Base-by-base conservation (phyloP, 176 grass and related monocot genomes). In the Rhynchospora pubera region DNA sequence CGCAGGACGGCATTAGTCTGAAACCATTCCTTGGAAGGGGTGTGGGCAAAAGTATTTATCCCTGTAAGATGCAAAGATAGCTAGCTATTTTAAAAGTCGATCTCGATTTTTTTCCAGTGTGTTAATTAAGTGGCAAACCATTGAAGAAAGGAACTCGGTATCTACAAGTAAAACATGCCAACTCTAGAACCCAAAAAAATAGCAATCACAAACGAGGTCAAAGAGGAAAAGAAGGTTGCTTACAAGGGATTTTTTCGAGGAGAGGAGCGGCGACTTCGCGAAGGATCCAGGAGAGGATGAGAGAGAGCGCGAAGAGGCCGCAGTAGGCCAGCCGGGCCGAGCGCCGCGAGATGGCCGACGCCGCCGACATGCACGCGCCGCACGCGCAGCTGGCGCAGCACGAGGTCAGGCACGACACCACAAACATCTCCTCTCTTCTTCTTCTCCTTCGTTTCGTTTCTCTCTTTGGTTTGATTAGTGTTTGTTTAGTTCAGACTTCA, bases 1-100 rank as follows among this genome's bases (percentile, higher is more conserved):
- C 94, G 88, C 83, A 97, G 88, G 65, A 97, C 92, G 32, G 90
- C 94, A 85, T 86, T 91, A 70, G 89, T 97, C 79, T 97, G 92
- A 84, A 97, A 97, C 94, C 94, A 97, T 91, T 93, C 94, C 80
- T 90, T 90, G 13, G 88, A 60, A 5, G 88, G 88, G 43, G 88
- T 69, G 26, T 87, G 53, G 6, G 55, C 28, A 79, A 90, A 90
- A 28, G 56, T 90, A 81, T 90, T 86, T 77, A 90, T 90, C 88
- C 88, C 88, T 87, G 84, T 19, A 86, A 84, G 22, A 58, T 77
- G 7, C n/a, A 77, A 87, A 58, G 32, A 21, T 34, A 51, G 19
- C 26, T 50, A 28, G 26, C 26, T 28, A 26, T 15, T 62, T 61
- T 43, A 81, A 53, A 81, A 62, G 13, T 45, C 46, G 4, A 21